Percentiles rank a stretch among this genome's conserved stretches.
These are phyloP conservation scores for Pythium graminicola DNA, from an alignment of 352 stramenopile species.

Conservation along the genomic window DNA sequence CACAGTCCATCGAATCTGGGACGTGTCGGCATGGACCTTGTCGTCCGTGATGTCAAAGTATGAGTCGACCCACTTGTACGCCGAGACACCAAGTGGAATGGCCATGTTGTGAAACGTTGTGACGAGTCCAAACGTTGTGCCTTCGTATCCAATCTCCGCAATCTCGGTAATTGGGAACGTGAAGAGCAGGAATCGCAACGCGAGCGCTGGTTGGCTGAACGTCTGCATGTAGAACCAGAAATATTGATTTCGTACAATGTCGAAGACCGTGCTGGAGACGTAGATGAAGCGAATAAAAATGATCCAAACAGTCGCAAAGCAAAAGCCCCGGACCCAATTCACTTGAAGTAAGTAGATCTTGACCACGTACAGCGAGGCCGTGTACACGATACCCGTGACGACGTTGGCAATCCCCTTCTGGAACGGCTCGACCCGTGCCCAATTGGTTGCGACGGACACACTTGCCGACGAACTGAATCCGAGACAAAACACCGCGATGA, in stretches of 20 bases:
- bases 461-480: conserved; percentile 42
- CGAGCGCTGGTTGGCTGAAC: conserved; percentile 35
- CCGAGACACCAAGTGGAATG: conserved; percentile 34
- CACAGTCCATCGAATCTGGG: conserved; percentile 33
- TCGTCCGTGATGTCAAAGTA: conserved; percentile 31
- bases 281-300: conserved; percentile 47
- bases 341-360: conserved; percentile 47
- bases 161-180: conserved; percentile 57
- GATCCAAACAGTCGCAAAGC: conserved; percentile 43
- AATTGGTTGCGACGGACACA: conserved; percentile 48
- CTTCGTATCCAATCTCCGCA: conserved; percentile 44
- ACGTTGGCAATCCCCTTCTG: conserved; percentile 37
- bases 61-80: conserved; percentile 37
- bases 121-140: conserved; percentile 53
- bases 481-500: conserved; percentile 51
- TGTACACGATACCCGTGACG: conserved; percentile 53
- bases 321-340: conserved; percentile 50
- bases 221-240: conserved; percentile 56
- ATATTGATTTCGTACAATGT: conserved; percentile 38
- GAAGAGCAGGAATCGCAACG: conserved; percentile 42
- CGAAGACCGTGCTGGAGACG: conserved; percentile 39
- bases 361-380: conserved; percentile 44
- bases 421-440: conserved; percentile 47
- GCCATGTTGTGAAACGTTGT: conserved; percentile 60
- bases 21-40: conserved; percentile 26